These are phyloP conservation scores for Solanum pimpinellifolium DNA, from an alignment of 257 asterid species.

Conservation along the genomic window DNA sequence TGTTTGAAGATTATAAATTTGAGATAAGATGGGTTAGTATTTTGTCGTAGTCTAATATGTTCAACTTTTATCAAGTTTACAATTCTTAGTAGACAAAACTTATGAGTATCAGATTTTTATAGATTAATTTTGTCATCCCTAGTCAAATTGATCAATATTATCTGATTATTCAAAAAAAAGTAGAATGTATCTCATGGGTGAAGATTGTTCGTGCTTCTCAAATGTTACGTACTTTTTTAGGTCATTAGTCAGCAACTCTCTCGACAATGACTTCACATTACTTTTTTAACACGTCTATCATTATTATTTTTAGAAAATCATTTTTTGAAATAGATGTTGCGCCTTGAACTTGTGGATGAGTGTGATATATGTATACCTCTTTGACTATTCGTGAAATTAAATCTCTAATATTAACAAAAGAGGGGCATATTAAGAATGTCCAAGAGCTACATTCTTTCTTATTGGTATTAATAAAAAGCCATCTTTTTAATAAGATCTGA, in stretches of 20 bases:
- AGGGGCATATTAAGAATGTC: not conserved
- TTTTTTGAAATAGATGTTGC: not conserved
- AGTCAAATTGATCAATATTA: not conserved
- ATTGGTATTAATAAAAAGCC: not conserved
- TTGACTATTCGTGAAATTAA: not conserved
- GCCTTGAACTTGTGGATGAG: not conserved
- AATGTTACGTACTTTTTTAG: not conserved
- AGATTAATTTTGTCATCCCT: not conserved
- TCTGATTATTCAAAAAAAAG: not conserved
- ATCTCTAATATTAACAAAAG: not conserved
- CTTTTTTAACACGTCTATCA: not conserved
- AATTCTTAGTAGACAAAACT: fast-evolving
- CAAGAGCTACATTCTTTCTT: not conserved
- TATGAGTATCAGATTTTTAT: not conserved
- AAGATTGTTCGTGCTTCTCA: not conserved
- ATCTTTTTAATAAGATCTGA: not conserved
- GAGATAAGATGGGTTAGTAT: not conserved
- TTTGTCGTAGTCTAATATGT: not conserved
- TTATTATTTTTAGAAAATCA: not conserved
- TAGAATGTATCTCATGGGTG: not conserved
- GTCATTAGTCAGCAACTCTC: not conserved
- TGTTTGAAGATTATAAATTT: not conserved
- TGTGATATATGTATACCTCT: not conserved
- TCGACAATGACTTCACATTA: not conserved
- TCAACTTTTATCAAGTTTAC: not conserved